Conservation (phyloP, 371 early-diverging fungal genomes). For the Batkoa obscura region DNA sequence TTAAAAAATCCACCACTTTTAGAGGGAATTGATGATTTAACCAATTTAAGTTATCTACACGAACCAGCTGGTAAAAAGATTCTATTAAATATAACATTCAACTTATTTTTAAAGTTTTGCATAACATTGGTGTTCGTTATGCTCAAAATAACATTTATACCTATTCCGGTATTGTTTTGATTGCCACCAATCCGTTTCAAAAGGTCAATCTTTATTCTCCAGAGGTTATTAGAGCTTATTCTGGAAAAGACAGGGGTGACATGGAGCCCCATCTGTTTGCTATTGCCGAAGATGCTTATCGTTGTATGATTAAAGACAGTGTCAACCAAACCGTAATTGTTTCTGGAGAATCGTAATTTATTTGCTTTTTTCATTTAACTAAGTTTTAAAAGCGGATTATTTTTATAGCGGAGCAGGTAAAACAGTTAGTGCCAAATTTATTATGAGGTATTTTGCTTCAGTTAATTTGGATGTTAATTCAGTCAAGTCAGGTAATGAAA, state of each 20-base stretch:
- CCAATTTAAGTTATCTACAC: conserved; percentile 74
- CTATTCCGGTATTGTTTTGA: conserved; percentile 97
- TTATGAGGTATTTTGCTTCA: conserved; percentile 95
- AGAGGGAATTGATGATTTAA: conserved; percentile 82
- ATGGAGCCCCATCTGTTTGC: conserved; percentile 98
- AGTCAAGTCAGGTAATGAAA: conserved; percentile 12
- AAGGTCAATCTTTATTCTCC: conserved; percentile 69
- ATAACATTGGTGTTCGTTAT: conserved; percentile 76
- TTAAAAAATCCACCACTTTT: conserved; percentile 73
- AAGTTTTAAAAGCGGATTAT: not conserved
- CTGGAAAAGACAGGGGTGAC: conserved; percentile 82
- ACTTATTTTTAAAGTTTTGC: conserved; percentile 36
- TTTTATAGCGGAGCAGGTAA: conserved; percentile 77
- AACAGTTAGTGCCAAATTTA: conserved; percentile 87
- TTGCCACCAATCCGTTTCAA: conserved; percentile 96
- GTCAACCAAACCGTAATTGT: conserved; percentile 96
- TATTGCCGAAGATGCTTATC: conserved; percentile 94
- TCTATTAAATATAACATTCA: not conserved
- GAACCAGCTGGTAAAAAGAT: conserved; percentile 55
- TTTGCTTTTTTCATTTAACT: conserved; percentile 7
- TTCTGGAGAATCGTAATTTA: conserved; percentile 76
- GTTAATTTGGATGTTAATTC: conserved; percentile 47
- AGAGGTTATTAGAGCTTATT: conserved; percentile 80
- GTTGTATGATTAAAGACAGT: conserved; percentile 75
- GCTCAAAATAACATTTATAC: conserved; percentile 88